Evolutionary conservation across 345 rosid species (phyloP).

Genomic region (Brassica nigra): DNA sequence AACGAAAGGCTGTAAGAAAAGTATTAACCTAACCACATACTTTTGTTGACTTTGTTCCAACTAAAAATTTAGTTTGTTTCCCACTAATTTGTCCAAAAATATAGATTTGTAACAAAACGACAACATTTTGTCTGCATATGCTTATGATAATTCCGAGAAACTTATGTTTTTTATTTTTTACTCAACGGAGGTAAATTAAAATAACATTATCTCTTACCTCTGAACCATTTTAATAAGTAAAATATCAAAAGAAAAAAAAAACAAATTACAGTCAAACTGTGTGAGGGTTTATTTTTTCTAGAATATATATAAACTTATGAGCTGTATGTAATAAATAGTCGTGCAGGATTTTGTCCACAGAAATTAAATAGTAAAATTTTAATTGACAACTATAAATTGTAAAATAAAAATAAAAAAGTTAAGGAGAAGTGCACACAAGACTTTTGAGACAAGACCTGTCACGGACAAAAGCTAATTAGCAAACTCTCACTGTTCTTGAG

Average conservation of each 20-base stretch:
- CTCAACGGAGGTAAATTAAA: background rate
- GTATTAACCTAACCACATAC: slow-evolving; percentile 32
- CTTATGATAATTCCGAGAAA: background rate
- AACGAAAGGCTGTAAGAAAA: slow-evolving; percentile 5
- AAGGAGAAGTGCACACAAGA: slow-evolving; percentile 27
- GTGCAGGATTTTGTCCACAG: slow-evolving; percentile 30
- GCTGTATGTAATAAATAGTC: slow-evolving; percentile 37
- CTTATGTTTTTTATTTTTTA: background rate
- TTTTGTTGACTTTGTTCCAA: slow-evolving; percentile 33
- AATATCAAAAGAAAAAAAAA: background rate
- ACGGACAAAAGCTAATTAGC: slow-evolving; percentile 47
- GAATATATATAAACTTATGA: slow-evolving; percentile 17
- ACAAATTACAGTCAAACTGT: slow-evolving; percentile 18
- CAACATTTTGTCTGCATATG: slow-evolving; percentile 5
- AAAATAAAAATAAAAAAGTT: background rate
- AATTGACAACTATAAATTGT: slow-evolving; percentile 27
- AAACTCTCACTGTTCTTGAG: slow-evolving; percentile 38
- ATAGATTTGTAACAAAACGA: background rate
- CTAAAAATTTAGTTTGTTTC: slow-evolving; percentile 26
- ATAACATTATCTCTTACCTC: background rate
- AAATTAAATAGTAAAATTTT: background rate
- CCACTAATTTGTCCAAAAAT: slow-evolving; percentile 18
- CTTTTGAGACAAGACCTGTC: slow-evolving; percentile 10
- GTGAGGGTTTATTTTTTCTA: background rate
- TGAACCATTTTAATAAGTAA: slow-evolving; percentile 4